These are phyloP conservation scores for Botryobasidium botryosum DNA, from an alignment of 768 basidiomycete species.

Conservation along the genomic window DNA sequence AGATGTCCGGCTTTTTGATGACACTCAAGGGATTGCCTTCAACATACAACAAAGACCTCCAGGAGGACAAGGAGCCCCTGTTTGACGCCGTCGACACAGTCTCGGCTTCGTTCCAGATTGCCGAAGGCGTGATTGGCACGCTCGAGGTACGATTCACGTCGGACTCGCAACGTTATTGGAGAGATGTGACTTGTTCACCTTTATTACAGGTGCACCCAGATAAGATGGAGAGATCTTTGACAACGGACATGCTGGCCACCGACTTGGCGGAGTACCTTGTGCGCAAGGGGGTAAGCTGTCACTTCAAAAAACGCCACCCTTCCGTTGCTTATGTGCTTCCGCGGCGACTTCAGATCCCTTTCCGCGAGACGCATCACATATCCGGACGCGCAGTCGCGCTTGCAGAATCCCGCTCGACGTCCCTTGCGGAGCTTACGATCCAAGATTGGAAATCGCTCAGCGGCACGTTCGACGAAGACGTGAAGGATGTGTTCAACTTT, in stretches of 20 bases:
- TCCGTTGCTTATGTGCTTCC: background rate
- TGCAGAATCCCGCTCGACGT: conserved; percentile 67
- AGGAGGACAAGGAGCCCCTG: conserved; percentile 95
- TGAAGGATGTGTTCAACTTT: conserved; percentile 79
- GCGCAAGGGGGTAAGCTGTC: conserved; percentile 73
- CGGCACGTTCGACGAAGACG: conserved; percentile 64
- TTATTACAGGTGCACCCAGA: conserved; percentile 57
- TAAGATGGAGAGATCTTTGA: conserved; percentile 80
- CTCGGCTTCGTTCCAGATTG: conserved; percentile 74
- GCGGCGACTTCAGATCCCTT: conserved; percentile 53
- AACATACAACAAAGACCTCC: conserved; percentile 98
- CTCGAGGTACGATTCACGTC: conserved; percentile 44
- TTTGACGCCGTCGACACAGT: conserved; percentile 88
- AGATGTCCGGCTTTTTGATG: conserved; percentile 98
- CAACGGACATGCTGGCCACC: conserved; percentile 98
- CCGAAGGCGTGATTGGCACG: conserved; percentile 87
- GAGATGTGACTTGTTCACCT: no score
- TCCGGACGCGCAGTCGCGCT: conserved; percentile 93
- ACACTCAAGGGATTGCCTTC: conserved; percentile 93
- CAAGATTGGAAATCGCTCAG: conserved; percentile 64
- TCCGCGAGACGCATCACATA: conserved; percentile 97
- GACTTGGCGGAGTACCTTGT: conserved; percentile 98
- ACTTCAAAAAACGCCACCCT: background rate
- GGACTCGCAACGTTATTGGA: background rate
- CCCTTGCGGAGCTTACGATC: conserved; percentile 64